Conservation (phyloP, 345 rosid genomes). For the Trapa incisa region DNA sequence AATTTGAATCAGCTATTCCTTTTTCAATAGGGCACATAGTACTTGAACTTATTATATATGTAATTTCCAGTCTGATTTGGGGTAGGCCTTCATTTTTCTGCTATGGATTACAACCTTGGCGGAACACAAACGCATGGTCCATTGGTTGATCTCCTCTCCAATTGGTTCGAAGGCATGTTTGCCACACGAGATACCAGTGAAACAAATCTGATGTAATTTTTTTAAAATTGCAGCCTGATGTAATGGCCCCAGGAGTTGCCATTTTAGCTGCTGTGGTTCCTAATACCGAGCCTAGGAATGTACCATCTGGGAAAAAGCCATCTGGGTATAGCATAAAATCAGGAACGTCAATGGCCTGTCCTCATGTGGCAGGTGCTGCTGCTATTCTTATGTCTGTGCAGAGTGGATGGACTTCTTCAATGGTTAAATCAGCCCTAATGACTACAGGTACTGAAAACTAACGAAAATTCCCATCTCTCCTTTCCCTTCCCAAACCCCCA, state of each 20-base stretch:
- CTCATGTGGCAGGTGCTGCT: constrained; percentile 69
- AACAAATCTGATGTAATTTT: background rate
- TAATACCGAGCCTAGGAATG: constrained; percentile 13
- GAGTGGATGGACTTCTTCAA: constrained; percentile 48
- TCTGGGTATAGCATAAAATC: constrained; percentile 34
- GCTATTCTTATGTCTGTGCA: constrained; percentile 46
- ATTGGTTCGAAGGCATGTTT: background rate
- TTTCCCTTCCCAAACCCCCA: no score
- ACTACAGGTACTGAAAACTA: constrained; percentile 38
- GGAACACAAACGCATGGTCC: background rate
- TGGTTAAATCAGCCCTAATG: constrained; percentile 73
- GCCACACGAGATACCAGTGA: background rate
- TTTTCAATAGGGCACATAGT: background rate
- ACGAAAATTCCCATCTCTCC: no score
- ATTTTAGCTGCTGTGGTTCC: constrained; percentile 64
- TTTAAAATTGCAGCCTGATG: constrained; percentile 44
- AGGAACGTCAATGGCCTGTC: constrained; percentile 90
- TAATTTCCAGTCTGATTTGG: background rate
- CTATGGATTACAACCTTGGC: background rate
- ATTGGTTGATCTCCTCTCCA: background rate
- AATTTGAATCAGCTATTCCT: background rate
- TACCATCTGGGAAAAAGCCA: constrained; percentile 22
- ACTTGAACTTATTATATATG: background rate
- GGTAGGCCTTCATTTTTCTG: no score
- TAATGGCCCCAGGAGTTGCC: constrained; percentile 77